Evolutionary conservation across 106 monocot genomes (phyloP).

Genomic region (Gastrodia elata): DNA sequence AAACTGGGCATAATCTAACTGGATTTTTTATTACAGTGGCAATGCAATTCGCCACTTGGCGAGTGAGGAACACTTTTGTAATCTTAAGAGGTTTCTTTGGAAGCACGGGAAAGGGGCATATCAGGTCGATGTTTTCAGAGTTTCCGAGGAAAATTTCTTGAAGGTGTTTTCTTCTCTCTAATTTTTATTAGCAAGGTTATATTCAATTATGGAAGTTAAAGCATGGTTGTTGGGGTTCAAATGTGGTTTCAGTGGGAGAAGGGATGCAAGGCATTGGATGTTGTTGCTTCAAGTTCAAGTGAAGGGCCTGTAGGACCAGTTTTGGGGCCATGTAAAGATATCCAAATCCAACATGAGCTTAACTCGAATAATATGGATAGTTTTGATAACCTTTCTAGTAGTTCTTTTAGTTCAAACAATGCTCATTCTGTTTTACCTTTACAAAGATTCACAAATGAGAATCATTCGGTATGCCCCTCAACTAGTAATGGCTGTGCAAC

Average conservation of each 20-base stretch:
- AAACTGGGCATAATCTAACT: not conserved
- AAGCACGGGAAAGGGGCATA: constrained; percentile 68
- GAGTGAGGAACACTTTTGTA: constrained; percentile 50
- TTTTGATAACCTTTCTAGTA: constrained; percentile 32
- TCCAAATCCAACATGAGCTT: constrained; percentile 78
- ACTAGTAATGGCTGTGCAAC: constrained; percentile 10
- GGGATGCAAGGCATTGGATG: constrained; percentile 40
- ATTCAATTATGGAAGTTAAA: not conserved
- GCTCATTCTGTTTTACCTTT: constrained; percentile 89
- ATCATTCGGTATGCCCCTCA: constrained; percentile 14
- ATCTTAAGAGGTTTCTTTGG: constrained; percentile 60
- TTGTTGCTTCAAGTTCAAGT: constrained; percentile 12
- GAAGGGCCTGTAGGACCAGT: constrained; percentile 22
- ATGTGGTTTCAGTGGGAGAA: constrained; percentile 79
- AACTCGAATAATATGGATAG: constrained; percentile 46
- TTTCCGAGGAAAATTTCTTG: constrained; percentile 49
- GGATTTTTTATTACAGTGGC: constrained; percentile 22
- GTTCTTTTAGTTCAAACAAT: constrained; percentile 40
- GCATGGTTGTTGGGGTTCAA: not conserved
- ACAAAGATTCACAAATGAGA: constrained; percentile 88
- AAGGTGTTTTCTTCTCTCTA: constrained; percentile 36
- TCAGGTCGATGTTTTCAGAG: constrained; percentile 39
- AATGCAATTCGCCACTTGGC: constrained; percentile 65
- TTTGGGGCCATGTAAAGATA: constrained; percentile 53
- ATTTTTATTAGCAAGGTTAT: not conserved